phyloP scores from a whole-genome alignment of 169 alveolate species.

The Eimeria praecox region DNA sequence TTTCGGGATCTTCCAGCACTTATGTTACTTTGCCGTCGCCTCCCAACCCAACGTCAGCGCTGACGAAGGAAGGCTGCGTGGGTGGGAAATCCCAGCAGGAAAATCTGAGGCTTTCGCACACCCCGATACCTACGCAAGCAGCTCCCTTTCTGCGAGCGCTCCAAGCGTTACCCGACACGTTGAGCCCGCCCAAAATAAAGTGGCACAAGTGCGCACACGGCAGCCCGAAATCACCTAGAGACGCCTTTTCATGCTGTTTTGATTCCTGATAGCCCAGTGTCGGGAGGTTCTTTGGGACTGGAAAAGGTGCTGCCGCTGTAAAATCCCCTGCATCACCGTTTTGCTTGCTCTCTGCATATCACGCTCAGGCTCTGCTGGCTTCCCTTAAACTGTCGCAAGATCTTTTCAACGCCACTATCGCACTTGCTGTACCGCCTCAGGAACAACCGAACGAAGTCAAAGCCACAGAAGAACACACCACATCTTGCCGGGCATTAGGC shows the following conservation, averaged over 20 bases:
- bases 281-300: background rate
- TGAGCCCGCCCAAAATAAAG: background rate
- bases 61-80: slow-evolving; percentile 16
- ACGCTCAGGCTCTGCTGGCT: background rate
- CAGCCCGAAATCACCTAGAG: background rate
- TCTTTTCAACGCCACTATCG: background rate
- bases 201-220: slow-evolving; percentile 8
- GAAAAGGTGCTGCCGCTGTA: background rate
- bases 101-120: background rate
- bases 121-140: background rate
- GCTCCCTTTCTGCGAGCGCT: background rate
- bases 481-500: background rate
- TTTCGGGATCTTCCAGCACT: background rate
- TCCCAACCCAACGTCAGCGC: background rate
- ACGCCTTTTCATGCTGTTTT: background rate
- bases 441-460: background rate
- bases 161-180: background rate
- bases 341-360: background rate
- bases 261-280: background rate
- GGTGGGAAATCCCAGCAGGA: background rate
- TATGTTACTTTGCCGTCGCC: background rate
- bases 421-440: background rate
- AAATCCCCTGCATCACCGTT: background rate
- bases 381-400: slow-evolving; percentile 6
- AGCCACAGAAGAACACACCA: background rate